Evolutionary conservation across 2,329 filamentous ascomycete species (phyloP), one percentile per base, ranked within the genome.

Genomic region (Cryphonectria carpinicola): DNA sequence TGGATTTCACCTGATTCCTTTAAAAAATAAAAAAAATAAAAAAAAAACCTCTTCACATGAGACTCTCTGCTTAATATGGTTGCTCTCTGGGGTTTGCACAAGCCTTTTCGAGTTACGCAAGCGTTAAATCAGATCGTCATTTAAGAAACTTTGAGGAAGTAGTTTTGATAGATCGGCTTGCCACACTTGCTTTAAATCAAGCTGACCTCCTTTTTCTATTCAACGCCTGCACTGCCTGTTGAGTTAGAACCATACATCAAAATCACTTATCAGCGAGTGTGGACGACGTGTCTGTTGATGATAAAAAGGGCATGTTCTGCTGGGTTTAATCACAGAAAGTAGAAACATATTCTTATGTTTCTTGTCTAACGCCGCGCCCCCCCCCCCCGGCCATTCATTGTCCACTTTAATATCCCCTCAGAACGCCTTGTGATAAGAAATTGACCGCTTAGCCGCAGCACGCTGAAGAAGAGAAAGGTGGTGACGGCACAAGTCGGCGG

Each of bases 341-440:
- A 22, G 32, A 43, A 37, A 28, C 6, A 41, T 13, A 41, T 43
- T 43, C 25, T 8, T 43, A 52, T 64, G n/a, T 64, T 25, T 49
- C 63, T 64, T 63, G 54, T 49, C 46, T 39, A 69, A 69, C 70
- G 67, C 66, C 66, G 28, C 28, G 28, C 28, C 1, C 28, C 28
- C 28, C 28, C 28, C 28, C 28, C 52, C 39, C 67, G n/a, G n/a
- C 43, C 11, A 4, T 28, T 28, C 28, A 28, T 49, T 52, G 43
- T 28, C 62, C 11, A 52, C 28, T 28, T 5, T 13, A 14, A 32
- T 7, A 52, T 46, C 22, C 41, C 62, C 25, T 41, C 5, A 46
- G 17, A 69, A 69, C 63, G 46, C 70, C 56, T 63, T 62, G 54
- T 32, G 19, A 49, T 39, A 41, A 28, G 28, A 28, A 68, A 63